Base-by-base conservation (phyloP, 1,284 basidiomycete genomes). In the Xerocomus minutiporus region DNA sequence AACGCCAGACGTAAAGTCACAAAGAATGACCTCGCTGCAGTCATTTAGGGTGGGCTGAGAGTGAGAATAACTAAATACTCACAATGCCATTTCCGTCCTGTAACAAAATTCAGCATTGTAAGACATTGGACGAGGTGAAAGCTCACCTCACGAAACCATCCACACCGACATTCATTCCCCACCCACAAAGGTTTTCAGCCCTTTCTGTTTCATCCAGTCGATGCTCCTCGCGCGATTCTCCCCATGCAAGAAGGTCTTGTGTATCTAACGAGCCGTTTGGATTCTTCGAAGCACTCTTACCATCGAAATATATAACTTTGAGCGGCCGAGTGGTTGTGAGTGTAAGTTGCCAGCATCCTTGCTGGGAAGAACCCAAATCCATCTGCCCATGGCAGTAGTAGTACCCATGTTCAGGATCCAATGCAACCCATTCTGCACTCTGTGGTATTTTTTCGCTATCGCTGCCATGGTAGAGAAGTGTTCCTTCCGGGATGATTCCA, bases 281-380 rank as follows among this genome's bases (percentile, higher is more conserved):
- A 15, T n/a, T 3, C 52, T 74, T 73, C 0, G 64, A 69, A 1
- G 72, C 71, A 44, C 71, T 71, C 31, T 63, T 72, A 7, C 39
- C 23, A 13, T 40, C 38, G 8, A 39, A 39, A 39, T 39, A 39
- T 9, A 39, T 8, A 23, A 39, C 38, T 12, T 23, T 39, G 38
- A 39, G 38, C 6, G 38, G 38, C 20, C 38, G 38, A 20, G 38
- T 39, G 20, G 17, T 39, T 8, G 20, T 25, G 15, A 39, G 38
- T n/a, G 38, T 39, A 7, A 39, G 17, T 3, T 23, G 38, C 38
- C 38, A 39, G n/a, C 38, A 39, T 23, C 8, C 38, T 39, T 8
- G 38, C 17, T 39, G 38, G 38, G 38, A 39, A 1, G n/a, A 5
- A 8, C n/a, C 20, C 20, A 23, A 12, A n/a, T 7, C 38, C 4